Evolutionary conservation across 768 basidiomycete genomes (phyloP), one percentile per base, ranked within the genome.

Genomic region (Nidularia pulvinata): DNA sequence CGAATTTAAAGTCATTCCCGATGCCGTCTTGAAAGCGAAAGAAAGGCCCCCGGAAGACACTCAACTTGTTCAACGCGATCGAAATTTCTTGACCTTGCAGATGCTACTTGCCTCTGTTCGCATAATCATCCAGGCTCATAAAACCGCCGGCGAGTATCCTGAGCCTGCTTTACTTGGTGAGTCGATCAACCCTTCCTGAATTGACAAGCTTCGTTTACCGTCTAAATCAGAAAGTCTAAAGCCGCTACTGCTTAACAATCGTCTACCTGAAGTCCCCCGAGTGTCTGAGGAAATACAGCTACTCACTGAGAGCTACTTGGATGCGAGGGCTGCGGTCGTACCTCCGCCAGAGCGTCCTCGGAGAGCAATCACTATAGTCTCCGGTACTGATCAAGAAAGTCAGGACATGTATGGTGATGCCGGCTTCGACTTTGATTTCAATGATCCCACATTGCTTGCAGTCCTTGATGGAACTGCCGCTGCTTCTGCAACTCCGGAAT

Each of bases 331-430:
- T 10, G 65, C 57, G 10, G 76, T 77, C 33, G 59, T 88, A 30
- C 84, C 83, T 7, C 67, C 67, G 16, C 78, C 75, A 0, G 64
- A 69, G 32, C 75, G 68, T 1, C 69, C 68, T 5, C 54, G 63
- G 4, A 52, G 59, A 5, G 55, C 66, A n/a, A 57, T 52, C 51
- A 46, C 55, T 33, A 62, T 62, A 35, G 56, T 45, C 13, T 56
- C 58, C 6, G 64, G 63, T 14, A 81, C 80, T 36, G 79, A 77
- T 44, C 82, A 83, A 60, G 91, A 93, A 55, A 92, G 88, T 57
- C 91, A 95, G 61, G 90, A 93, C 52, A 84, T 88, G 50, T 93
- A 84, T 57, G 83, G 79, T 13, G 57, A 57, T 25, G 50, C 64
- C 22, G 71, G 73, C 44, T 61, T 86, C 39, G 80, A 83, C 55